Conservation (phyloP, 1,139 yeast genomes). For the Pichia sp. region DNA sequence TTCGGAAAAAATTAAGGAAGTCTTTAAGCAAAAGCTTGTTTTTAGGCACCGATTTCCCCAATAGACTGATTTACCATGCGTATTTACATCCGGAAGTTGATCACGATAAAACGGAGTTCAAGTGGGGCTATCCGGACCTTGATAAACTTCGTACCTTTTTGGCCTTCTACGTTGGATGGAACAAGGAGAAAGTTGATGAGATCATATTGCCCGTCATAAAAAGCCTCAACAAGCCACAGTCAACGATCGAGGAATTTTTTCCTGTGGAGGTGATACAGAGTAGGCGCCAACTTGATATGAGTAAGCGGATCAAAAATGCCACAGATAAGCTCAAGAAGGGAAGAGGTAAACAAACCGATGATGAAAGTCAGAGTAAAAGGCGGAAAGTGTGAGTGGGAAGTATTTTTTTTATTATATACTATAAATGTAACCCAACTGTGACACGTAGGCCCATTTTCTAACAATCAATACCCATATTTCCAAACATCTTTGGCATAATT, state of each 20-base stretch:
- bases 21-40: constrained; percentile 61
- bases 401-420: background rate
- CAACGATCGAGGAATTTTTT: constrained; percentile 53
- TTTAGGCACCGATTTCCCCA: constrained; percentile 67
- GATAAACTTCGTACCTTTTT: constrained; percentile 72
- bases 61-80: constrained; percentile 62
- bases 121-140: constrained; percentile 88
- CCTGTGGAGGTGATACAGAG: constrained; percentile 45
- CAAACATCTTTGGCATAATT: constrained; percentile 57
- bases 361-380: constrained; percentile 1
- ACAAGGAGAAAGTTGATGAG: constrained; percentile 70
- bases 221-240: constrained; percentile 63
- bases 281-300: constrained; percentile 44
- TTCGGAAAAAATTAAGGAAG: constrained; percentile 48
- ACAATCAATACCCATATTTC: constrained; percentile 33
- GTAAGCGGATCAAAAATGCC: constrained; percentile 59
- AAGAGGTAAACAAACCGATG: background rate
- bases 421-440: background rate
- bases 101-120: constrained; percentile 65
- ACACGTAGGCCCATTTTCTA: background rate
- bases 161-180: constrained; percentile 77
- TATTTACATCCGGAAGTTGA: constrained; percentile 82
- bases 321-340: constrained; percentile 42
- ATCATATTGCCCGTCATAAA: constrained; percentile 83
- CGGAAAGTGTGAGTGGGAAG: background rate